Percentiles rank a stretch among this genome's conserved stretches.
Conservation (phyloP, 139 green algal species). For the Desmodesmus armatus region DNA sequence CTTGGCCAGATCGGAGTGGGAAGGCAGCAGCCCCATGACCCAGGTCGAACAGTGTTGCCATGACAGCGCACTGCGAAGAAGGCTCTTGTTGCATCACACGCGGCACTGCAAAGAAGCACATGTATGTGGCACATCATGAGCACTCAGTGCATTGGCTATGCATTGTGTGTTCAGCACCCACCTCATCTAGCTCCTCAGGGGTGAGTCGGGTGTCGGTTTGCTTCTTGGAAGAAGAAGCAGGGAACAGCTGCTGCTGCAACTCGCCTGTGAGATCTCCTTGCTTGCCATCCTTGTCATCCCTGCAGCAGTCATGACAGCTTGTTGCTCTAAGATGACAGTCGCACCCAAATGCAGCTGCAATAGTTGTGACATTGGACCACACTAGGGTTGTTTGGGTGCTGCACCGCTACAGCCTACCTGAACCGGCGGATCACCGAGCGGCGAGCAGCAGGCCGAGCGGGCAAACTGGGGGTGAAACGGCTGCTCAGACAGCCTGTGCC, state of each 20-base stretch:
- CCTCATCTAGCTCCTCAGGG: conserved; percentile 1
- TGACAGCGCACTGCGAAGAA: too few species aligned
- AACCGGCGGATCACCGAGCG: too few species aligned
- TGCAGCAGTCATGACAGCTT: not conserved
- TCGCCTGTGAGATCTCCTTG: not conserved
- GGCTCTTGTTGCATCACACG: not conserved
- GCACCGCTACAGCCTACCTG: not conserved
- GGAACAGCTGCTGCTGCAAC: not conserved
- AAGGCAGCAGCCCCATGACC: too few species aligned
- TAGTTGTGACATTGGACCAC: not conserved
- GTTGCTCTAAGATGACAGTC: not conserved
- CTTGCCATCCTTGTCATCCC: not conserved
- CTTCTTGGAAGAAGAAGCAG: not conserved
- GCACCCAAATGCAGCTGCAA: not conserved
- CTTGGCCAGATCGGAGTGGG: not conserved
- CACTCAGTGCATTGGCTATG: not conserved
- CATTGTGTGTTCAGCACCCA: not conserved
- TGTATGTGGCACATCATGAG: not conserved
- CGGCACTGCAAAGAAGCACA: not conserved
- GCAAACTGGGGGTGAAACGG: not conserved
- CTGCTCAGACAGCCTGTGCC: not conserved
- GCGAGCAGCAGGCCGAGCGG: too few species aligned
- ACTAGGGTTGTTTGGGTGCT: not conserved
- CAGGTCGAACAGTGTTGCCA: too few species aligned
- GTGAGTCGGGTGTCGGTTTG: conserved; percentile 3